Conservation (phyloP, 805 yeast genomes). For the Pichia gijzeniarum region DNA sequence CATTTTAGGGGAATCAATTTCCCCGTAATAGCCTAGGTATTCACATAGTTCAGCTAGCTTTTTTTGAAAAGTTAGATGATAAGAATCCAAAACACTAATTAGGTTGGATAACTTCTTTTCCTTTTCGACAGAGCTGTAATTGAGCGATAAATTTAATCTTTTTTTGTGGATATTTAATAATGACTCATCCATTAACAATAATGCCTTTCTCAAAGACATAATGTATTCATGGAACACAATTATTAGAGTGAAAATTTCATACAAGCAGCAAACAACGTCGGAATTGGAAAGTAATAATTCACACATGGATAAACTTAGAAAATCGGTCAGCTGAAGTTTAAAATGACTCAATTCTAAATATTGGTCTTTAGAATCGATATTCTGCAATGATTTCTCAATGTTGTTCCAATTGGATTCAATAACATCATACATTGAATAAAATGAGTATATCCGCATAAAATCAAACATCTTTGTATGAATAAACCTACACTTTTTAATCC, state of each 20-base stretch:
- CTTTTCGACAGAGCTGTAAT: slow-evolving; percentile 36
- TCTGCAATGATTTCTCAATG: slow-evolving; percentile 27
- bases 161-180: slow-evolving; percentile 36
- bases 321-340: slow-evolving; percentile 43
- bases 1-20: slow-evolving; percentile 41
- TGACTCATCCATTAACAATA: slow-evolving; percentile 43
- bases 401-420: slow-evolving; percentile 48
- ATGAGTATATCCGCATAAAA: slow-evolving; percentile 48
- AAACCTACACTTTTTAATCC: slow-evolving; percentile 50
- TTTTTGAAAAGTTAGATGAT: slow-evolving; percentile 39
- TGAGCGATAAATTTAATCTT: slow-evolving; percentile 31
- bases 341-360: slow-evolving; percentile 35
- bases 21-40: slow-evolving; percentile 43
- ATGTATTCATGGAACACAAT: slow-evolving; percentile 44
- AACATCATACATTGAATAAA: slow-evolving; percentile 52
- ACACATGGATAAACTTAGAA: slow-evolving; percentile 55
- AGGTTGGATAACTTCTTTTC: slow-evolving; percentile 36
- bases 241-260: slow-evolving; percentile 41
- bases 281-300: slow-evolving; percentile 63
- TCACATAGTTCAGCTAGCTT: slow-evolving; percentile 40
- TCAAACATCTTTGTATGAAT: slow-evolving; percentile 53
- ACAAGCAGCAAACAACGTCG: slow-evolving; percentile 41
- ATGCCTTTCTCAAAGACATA: slow-evolving; percentile 46
- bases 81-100: slow-evolving; percentile 35
- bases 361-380: slow-evolving; percentile 12